A percentile compares a stretch with the other conserved stretches of the same genome.
These are phyloP conservation scores for Fraxinus velutina DNA, from an alignment of 305 asterid genomes.

Conservation along the genomic window DNA sequence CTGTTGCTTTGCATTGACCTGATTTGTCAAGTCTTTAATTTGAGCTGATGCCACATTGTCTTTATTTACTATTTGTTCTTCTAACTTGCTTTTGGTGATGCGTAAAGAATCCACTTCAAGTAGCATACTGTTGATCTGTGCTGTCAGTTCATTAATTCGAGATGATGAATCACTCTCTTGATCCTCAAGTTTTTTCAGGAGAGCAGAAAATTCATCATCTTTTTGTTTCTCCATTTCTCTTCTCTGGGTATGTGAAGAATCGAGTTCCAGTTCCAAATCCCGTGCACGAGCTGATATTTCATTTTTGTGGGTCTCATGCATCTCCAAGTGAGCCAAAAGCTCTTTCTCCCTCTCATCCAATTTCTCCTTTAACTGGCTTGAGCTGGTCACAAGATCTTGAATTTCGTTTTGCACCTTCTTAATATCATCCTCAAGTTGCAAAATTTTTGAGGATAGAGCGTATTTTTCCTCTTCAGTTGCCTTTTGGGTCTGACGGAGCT, in stretches of 20 bases:
- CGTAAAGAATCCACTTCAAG: constrained; percentile 52
- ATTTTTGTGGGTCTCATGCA: constrained; percentile 63
- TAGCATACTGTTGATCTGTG: constrained; percentile 37
- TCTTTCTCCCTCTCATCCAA: constrained; percentile 58
- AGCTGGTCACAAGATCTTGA: constrained; percentile 40
- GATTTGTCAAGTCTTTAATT: constrained; percentile 43
- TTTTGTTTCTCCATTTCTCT: constrained; percentile 58
- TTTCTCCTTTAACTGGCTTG: constrained; percentile 41
- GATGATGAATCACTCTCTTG: constrained; percentile 49
- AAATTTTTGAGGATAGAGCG: constrained; percentile 27
- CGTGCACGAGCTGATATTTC: constrained; percentile 49
- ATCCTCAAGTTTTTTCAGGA: constrained; percentile 50
- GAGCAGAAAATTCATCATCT: constrained; percentile 50
- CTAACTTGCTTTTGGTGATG: constrained; percentile 46
- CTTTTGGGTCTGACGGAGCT: constrained; percentile 24
- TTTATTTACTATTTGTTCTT: constrained; percentile 45
- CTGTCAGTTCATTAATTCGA: constrained; percentile 44
- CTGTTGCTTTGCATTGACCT: constrained; percentile 35
- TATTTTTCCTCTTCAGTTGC: constrained; percentile 29
- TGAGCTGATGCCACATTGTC: constrained; percentile 43
- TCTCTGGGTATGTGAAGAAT: constrained; percentile 47
- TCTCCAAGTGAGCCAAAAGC: constrained; percentile 46
- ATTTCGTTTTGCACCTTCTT: constrained; percentile 36
- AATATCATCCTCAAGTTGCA: constrained; percentile 37
- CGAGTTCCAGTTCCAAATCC: constrained; percentile 66